Evolutionary conservation across 495 filamentous ascomycete species (phyloP).

Genomic region (Hyphodiscus hymeniophilus): DNA sequence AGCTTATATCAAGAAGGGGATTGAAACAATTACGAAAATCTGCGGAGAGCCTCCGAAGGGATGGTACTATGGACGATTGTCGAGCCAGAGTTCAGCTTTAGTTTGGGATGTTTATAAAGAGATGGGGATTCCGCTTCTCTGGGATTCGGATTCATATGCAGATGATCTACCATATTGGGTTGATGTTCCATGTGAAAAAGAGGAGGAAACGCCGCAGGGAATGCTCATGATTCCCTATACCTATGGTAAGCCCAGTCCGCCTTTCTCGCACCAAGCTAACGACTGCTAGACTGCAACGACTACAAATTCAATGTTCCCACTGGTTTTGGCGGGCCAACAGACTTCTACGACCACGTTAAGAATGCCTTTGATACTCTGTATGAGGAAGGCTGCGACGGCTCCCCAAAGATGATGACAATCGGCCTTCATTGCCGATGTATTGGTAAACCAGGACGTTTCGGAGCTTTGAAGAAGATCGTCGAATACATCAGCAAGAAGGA

Average conservation of each 20-base stretch:
- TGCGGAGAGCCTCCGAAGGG: conserved; percentile 28
- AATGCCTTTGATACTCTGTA: conserved; percentile 34
- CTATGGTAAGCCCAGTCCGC: conserved; percentile 7
- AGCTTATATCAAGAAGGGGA: conserved; percentile 29
- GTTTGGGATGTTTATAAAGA: conserved; percentile 32
- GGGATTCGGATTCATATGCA: conserved; percentile 30
- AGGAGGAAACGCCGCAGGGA: conserved; percentile 24
- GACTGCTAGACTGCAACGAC: conserved; percentile 29
- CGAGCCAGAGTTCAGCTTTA: conserved; percentile 24
- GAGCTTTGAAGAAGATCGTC: conserved; percentile 35
- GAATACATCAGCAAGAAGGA: conserved; percentile 33
- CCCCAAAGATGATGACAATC: conserved; percentile 40
- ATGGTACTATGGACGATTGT: conserved; percentile 33
- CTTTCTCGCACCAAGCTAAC: not conserved
- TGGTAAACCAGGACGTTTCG: conserved; percentile 33
- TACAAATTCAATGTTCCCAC: conserved; percentile 32
- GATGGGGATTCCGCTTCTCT: conserved; percentile 26
- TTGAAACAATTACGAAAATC: conserved; percentile 25
- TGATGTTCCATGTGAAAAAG: conserved; percentile 31
- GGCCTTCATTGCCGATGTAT: conserved; percentile 33
- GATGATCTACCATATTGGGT: conserved; percentile 38
- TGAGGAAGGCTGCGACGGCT: conserved; percentile 31
- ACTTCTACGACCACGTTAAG: conserved; percentile 29
- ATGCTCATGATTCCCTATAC: conserved; percentile 35
- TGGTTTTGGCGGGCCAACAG: conserved; percentile 27